Evolutionary conservation across 2,329 filamentous ascomycete genomes (phyloP).

Genomic region (Fusarium sp.): DNA sequence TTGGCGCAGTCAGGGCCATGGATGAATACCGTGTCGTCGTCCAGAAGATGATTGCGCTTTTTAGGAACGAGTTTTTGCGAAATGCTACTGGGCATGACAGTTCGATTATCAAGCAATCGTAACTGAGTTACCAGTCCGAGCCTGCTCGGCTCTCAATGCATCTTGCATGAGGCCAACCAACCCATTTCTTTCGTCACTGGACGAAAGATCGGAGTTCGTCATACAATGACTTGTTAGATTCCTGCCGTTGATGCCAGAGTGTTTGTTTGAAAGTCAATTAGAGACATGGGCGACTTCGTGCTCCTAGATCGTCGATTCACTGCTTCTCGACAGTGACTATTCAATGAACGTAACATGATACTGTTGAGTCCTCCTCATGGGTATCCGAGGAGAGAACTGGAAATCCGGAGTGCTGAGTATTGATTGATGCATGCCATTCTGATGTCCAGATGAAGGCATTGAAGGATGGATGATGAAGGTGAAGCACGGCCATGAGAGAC

Average conservation of each 20-base stretch:
- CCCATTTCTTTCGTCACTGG: neutral
- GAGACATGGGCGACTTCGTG: neutral
- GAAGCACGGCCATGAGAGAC: neutral
- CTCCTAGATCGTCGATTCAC: neutral
- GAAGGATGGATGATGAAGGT: slow-evolving; percentile 8
- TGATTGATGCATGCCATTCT: slow-evolving; percentile 7
- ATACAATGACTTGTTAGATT: too few species aligned
- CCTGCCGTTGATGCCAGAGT: neutral
- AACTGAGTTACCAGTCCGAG: neutral
- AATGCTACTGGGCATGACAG: neutral
- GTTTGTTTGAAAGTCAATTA: neutral
- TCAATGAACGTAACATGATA: neutral
- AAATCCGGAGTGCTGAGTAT: neutral
- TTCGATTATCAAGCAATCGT: neutral
- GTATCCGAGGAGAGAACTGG: slow-evolving; percentile 18
- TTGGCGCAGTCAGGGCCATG: too few species aligned
- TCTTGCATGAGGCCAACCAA: neutral
- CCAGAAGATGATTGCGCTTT: neutral
- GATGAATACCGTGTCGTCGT: neutral
- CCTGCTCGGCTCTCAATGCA: neutral
- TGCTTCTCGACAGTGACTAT: neutral
- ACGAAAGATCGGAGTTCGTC: too few species aligned
- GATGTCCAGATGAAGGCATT: slow-evolving; percentile 11
- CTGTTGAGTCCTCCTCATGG: slow-evolving; percentile 16
- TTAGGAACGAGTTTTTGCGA: neutral